phyloP scores from a whole-genome alignment of 139 green algal species.

The Tetradesmus obliquus region DNA sequence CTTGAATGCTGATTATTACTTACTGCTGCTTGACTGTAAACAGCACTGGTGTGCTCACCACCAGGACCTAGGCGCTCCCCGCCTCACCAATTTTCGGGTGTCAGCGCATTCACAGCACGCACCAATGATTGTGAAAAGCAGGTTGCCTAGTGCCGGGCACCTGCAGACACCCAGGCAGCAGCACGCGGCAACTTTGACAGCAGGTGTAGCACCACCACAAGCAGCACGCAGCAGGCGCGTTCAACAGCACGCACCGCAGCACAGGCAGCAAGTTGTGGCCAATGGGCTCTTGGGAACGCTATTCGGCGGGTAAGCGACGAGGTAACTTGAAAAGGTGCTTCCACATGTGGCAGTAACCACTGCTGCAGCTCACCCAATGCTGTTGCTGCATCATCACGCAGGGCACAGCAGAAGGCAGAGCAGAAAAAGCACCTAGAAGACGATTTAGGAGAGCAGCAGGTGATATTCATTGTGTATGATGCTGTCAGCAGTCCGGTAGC shows the following conservation, averaged over 20 bases:
- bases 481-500: not conserved
- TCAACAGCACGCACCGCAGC: not conserved
- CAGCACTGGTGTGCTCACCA: not conserved
- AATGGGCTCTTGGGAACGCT: constrained; percentile 40
- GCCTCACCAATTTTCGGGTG: not conserved
- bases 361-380: constrained; percentile 5
- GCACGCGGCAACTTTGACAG: not conserved
- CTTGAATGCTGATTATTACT: not conserved
- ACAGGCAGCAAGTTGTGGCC: not conserved
- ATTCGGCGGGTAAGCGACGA: constrained; percentile 38
- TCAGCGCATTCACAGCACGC: not conserved
- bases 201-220: not conserved
- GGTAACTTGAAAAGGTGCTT: not conserved
- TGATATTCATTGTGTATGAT: not conserved
- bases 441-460: constrained; percentile 52
- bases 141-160: not conserved
- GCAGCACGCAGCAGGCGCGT: not conserved
- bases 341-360: not conserved
- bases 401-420: not conserved
- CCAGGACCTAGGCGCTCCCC: not conserved
- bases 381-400: not conserved
- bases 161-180: constrained; percentile 2
- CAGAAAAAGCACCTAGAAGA: constrained; percentile 48
- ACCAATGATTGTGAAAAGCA: not conserved
- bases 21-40: not conserved